These are phyloP conservation scores for Alternaria solani DNA, from an alignment of 2,329 filamentous ascomycete species.

Conservation along the genomic window DNA sequence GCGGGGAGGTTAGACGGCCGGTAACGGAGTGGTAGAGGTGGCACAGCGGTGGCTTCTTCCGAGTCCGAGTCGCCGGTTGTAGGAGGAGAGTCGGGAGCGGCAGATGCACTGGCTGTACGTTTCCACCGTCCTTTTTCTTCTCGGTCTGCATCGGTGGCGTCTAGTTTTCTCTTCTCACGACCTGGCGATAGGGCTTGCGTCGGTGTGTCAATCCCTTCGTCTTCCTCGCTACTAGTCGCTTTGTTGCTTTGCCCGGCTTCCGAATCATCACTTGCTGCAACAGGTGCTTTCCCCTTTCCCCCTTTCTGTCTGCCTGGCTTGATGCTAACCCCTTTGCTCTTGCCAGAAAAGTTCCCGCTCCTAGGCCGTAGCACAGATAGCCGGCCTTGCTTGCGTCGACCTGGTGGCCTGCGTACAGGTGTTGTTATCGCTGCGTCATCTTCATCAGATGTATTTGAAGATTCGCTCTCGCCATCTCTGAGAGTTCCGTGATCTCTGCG, in stretches of 20 bases:
- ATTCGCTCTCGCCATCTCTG: conserved; percentile 31
- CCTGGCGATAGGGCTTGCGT: conserved; percentile 38
- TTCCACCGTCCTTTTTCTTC: conserved; percentile 34
- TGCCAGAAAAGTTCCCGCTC: conserved; percentile 47
- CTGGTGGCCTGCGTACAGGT: conserved; percentile 29
- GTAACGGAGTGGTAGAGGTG: conserved; percentile 39
- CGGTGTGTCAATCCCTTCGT: conserved; percentile 40
- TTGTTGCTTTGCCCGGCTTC: conserved; percentile 21
- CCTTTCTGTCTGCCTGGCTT: conserved; percentile 18
- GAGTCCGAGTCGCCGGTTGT: conserved; percentile 23
- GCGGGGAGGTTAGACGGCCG: conserved; percentile 17
- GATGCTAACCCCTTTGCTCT: conserved; percentile 35
- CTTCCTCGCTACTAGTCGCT: conserved; percentile 25
- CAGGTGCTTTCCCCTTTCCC: conserved; percentile 38
- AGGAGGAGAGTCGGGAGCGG: conserved; percentile 33
- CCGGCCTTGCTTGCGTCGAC: conserved; percentile 37
- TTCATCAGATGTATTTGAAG: conserved; percentile 35
- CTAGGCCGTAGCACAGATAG: conserved; percentile 49
- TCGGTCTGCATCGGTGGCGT: conserved; percentile 20
- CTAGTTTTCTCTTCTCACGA: conserved; percentile 41
- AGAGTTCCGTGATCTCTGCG: conserved; percentile 39
- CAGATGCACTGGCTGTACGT: conserved; percentile 36
- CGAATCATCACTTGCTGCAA: conserved; percentile 26
- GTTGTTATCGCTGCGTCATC: conserved; percentile 27
- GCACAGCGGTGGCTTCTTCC: conserved; percentile 17